Evolutionary conservation across 108 stramenopile genomes (phyloP).

Genomic region (Cyclotella sp.): DNA sequence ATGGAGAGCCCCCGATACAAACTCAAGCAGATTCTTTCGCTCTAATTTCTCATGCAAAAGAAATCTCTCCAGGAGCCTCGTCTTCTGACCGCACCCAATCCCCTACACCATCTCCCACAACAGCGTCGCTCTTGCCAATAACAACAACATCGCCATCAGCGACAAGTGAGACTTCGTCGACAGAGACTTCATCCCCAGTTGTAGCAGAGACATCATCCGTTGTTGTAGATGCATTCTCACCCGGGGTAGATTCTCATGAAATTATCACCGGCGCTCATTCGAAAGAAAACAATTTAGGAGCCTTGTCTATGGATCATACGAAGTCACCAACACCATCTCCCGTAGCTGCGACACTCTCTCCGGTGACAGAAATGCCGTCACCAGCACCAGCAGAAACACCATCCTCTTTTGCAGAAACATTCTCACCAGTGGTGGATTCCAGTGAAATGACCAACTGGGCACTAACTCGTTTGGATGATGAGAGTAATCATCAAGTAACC

Average conservation of each 20-base stretch:
- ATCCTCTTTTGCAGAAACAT: background rate
- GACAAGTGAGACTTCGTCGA: background rate
- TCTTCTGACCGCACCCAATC: background rate
- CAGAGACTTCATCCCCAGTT: background rate
- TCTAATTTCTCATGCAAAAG: slow-evolving; percentile 18
- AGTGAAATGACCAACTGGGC: slow-evolving; percentile 15
- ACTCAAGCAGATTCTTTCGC: slow-evolving; percentile 34
- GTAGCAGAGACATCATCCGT: no score
- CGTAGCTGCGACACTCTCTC: no score
- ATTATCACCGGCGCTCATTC: no score
- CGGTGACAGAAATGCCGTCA: no score
- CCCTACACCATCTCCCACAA: background rate
- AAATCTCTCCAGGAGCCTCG: background rate
- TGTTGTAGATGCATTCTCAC: no score
- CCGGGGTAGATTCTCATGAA: no score
- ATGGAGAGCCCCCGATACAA: background rate
- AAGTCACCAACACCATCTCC: no score
- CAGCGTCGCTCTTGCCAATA: background rate
- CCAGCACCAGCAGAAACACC: no score
- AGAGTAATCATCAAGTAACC: background rate
- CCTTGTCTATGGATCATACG: no score
- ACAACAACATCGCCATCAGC: background rate
- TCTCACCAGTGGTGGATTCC: background rate
- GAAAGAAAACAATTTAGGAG: no score
- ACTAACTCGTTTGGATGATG: background rate